phyloP scores from a whole-genome alignment of 2,329 filamentous ascomycete species.

The Sporothrix euskadiensis region DNA sequence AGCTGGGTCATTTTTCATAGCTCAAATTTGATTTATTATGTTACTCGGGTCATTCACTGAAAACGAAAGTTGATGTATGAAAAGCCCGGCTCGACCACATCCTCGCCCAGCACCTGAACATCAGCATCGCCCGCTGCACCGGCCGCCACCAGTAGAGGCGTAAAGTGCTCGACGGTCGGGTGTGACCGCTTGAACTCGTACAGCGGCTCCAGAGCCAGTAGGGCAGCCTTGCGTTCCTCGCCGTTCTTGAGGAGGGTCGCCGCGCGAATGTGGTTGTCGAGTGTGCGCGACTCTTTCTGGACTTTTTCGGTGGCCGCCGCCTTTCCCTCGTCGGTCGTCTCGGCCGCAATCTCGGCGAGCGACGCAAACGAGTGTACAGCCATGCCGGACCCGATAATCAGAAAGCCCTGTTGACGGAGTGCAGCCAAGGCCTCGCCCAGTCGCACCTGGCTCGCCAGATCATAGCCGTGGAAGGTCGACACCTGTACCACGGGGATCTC shows the following conservation, averaged over 20 bases:
- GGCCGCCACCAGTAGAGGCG: conserved; percentile 13
- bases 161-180: conserved; percentile 27
- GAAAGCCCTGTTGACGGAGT: not conserved
- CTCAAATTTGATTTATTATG: not conserved
- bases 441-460: conserved; percentile 16
- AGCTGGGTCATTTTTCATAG: too few relatives aligned
- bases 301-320: not conserved
- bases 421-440: conserved; percentile 3
- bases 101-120: conserved; percentile 16
- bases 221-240: not conserved
- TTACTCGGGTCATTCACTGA: not conserved
- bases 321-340: not conserved
- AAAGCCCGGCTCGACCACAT: conserved; percentile 22
- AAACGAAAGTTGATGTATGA: conserved; percentile 22
- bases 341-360: conserved; percentile 14
- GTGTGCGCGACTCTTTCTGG: conserved; percentile 10
- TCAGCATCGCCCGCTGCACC: conserved; percentile 22
- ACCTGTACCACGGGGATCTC: conserved; percentile 21
- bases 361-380: conserved; percentile 27
- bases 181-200: conserved; percentile 27
- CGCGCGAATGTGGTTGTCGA: conserved; percentile 16
- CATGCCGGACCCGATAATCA: conserved; percentile 24
- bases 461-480: conserved; percentile 22
- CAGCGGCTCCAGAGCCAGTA: conserved; percentile 23
- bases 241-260: not conserved